Conservation (phyloP, 169 alveolate species). For the Sarcocystis neurona region DNA sequence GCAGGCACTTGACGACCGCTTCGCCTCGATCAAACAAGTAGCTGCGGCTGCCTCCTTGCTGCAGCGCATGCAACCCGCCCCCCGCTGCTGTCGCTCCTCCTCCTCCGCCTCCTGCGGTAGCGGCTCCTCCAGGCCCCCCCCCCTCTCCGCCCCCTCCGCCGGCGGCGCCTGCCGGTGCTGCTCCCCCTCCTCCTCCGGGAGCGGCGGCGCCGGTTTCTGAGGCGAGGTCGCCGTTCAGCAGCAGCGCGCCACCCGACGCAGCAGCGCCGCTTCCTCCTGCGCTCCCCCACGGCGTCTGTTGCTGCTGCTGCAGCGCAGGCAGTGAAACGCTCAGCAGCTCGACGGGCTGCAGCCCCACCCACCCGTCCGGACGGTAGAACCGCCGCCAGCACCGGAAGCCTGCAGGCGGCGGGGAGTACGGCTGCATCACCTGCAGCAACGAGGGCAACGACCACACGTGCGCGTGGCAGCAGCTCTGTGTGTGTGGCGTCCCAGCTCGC, state of each 20-base stretch:
- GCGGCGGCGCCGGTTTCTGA: too few species aligned
- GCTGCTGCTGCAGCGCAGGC: too few species aligned
- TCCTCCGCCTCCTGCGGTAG: background rate
- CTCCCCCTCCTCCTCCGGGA: too few species aligned
- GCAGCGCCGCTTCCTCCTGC: too few species aligned
- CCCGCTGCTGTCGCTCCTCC: background rate
- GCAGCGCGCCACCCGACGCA: too few species aligned
- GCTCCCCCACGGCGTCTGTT: too few species aligned
- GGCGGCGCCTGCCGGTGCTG: too few species aligned
- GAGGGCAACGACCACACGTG: background rate
- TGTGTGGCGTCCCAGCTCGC: too few species aligned
- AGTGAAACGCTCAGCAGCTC: slow-evolving; percentile 22
- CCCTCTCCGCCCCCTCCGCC: background rate
- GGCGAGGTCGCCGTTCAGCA: too few species aligned
- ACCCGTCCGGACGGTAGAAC: slow-evolving; percentile 53
- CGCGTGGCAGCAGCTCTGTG: background rate
- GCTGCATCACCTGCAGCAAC: slow-evolving; percentile 1
- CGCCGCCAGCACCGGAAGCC: slow-evolving; percentile 60
- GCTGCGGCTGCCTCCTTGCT: background rate
- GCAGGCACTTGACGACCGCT: slow-evolving; percentile 37
- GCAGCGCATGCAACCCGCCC: background rate
- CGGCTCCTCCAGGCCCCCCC: background rate
- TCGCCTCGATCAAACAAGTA: background rate
- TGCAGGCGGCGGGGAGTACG: slow-evolving; percentile 21
- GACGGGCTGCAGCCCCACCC: slow-evolving; percentile 61